Percentiles rank a stretch among this genome's conserved stretches.
These are phyloP conservation scores for Claviceps lovelessii DNA, from an alignment of 2,329 filamentous ascomycete species.

Conservation along the genomic window DNA sequence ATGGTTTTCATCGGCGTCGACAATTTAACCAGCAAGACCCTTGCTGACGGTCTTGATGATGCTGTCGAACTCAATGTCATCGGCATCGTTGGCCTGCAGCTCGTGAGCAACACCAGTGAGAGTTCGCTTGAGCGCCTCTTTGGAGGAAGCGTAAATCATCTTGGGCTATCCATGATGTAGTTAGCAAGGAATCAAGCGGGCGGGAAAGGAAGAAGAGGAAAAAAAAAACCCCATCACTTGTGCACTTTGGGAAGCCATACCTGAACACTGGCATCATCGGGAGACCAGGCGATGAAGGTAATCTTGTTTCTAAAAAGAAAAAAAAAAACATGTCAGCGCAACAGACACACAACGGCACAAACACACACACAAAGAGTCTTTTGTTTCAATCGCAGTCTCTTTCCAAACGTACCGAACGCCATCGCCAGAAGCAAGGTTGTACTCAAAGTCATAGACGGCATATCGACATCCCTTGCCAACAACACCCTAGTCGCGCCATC, in stretches of 20 bases:
- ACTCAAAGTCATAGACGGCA: constrained; percentile 75
- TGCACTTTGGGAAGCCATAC: constrained; percentile 32
- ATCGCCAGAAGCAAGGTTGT: constrained; percentile 56
- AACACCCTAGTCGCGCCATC: constrained; percentile 30
- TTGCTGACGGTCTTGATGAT: constrained; percentile 55
- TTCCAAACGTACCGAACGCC: constrained; percentile 45
- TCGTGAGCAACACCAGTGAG: constrained; percentile 63
- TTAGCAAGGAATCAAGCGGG: not conserved
- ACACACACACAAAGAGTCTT: not conserved
- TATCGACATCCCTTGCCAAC: constrained; percentile 61
- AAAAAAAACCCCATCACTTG: not conserved
- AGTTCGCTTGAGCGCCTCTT: constrained; percentile 69
- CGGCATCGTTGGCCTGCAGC: constrained; percentile 70
- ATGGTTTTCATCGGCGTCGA: not conserved
- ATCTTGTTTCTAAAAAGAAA: constrained; percentile 52
- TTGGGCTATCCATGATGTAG: constrained; percentile 43
- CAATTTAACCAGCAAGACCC: constrained; percentile 34
- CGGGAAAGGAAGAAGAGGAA: not conserved
- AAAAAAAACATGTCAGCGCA: constrained; percentile 9
- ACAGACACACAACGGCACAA: not conserved
- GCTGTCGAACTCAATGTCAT: constrained; percentile 66
- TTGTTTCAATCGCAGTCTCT: not conserved
- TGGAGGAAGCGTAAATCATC: constrained; percentile 84
- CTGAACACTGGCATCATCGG: constrained; percentile 66
- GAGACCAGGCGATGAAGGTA: constrained; percentile 65